Evolutionary conservation across 2,329 filamentous ascomycete species (phyloP).

Genomic region (Monilinia laxa): DNA sequence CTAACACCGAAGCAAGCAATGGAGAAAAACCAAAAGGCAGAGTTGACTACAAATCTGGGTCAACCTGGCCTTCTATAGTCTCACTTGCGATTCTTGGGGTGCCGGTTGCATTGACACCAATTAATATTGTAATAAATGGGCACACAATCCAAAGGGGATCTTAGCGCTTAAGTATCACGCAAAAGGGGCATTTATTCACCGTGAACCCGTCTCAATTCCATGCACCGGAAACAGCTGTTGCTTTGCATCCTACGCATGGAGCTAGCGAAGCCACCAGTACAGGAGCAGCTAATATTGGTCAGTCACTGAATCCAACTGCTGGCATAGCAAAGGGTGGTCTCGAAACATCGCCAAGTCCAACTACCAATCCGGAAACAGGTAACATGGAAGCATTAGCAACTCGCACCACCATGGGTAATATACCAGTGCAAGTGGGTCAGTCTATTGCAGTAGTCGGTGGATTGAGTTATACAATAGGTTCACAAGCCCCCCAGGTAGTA

Average conservation of each 20-base stretch:
- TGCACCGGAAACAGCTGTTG: constrained; percentile 30
- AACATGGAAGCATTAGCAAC: constrained; percentile 9
- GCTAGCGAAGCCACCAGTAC: neutral
- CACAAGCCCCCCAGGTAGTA: constrained; percentile 26
- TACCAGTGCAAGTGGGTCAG: constrained; percentile 30
- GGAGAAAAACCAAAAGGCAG: neutral
- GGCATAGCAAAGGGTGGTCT: neutral
- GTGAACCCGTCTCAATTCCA: constrained; percentile 35
- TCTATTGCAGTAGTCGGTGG: constrained; percentile 29
- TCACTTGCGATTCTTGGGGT: constrained; percentile 29
- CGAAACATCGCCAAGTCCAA: neutral
- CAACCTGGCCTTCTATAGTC: neutral
- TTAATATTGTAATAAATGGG: constrained; percentile 31
- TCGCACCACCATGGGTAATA: constrained; percentile 30
- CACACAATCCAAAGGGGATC: constrained; percentile 28
- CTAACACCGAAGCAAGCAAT: neutral
- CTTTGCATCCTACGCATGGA: constrained; percentile 28
- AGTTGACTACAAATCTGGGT: neutral
- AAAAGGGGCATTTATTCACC: constrained; percentile 34
- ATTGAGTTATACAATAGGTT: constrained; percentile 30
- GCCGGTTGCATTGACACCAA: constrained; percentile 29
- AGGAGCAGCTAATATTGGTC: neutral
- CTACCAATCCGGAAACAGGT: neutral
- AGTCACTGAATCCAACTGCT: neutral
- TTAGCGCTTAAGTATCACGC: constrained; percentile 28